Base-by-base conservation (phyloP, 768 basidiomycete species). In the Melanogaster broomeanus region DNA sequence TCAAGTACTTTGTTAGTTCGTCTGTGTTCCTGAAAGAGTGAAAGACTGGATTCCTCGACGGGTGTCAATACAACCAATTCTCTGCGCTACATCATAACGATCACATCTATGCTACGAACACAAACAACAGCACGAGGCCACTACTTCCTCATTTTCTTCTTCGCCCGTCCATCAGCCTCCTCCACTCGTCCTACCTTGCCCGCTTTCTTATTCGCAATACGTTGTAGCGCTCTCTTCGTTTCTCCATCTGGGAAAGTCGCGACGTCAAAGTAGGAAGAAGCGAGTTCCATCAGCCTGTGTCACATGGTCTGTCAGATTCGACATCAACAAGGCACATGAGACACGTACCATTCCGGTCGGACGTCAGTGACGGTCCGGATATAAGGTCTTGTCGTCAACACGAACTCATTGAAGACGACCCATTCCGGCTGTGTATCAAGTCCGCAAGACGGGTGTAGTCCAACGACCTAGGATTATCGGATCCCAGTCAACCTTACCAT, bases 331-430 rank as follows among this genome's bases (percentile, higher is more conserved):
- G n/a, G 16, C 45, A 19, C 28, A 28, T n/a, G 10, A 34, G 45
- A 11, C 8, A 72, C 78, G 39, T 64, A 91, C 93, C 97, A 98
- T 62, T 96, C 93, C 3, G 88, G 79, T 63, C 80, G 77, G 49
- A 96, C 80, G 48, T 93, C 92, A 0, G 94, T 86, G 18, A 96
- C 92, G 0, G 91, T 96, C 25, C 97, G 85, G 63, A 99, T 94
- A 63, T 88, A 98, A 53, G 81, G 85, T 42, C 85, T 72, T 6
- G 91, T 90, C 7, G 95, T 98, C 58, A 98, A 72, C 10, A 98
- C 93, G 60, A 98, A 99, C 71, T 96, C 94, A 63, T 95, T 93
- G 76, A 89, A 94, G 9, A 91, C 66, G 3, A 95, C 91, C 93
- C 92, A 95, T 60, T 94, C 92, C 3, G 94, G 94, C 51, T 87